A percentile compares a stretch with the other conserved stretches of the same genome.
phyloP scores from a whole-genome alignment of 2,329 filamentous ascomycete genomes.

The Colletotrichum liriopes region DNA sequence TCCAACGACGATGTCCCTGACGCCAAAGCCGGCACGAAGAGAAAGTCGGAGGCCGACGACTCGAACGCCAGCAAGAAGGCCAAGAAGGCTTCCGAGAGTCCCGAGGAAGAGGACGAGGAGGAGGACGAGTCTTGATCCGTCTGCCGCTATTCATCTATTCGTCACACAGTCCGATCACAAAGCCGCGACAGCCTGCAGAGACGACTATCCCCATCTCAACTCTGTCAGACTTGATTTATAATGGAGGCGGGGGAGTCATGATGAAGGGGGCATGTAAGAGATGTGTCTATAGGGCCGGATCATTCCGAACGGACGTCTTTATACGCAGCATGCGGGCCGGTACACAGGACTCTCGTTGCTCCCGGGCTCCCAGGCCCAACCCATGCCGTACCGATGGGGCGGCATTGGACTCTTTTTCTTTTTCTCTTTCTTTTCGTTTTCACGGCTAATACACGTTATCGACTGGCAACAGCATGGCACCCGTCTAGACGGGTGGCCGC shows the following conservation, averaged over 20 bases:
- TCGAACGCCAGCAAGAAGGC: conserved; percentile 70
- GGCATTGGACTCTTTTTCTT: conserved; percentile 29
- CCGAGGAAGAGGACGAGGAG: conserved; percentile 60
- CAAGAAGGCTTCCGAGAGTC: conserved; percentile 63
- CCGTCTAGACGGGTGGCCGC: conserved; percentile 49
- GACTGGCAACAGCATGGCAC: conserved; percentile 58
- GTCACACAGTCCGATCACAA: conserved; percentile 51
- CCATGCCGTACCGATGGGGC: background rate
- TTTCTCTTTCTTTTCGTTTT: conserved; percentile 44
- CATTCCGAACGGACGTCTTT: conserved; percentile 24
- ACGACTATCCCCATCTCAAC: conserved; percentile 31
- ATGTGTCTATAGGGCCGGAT: conserved; percentile 38
- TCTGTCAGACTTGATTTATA: conserved; percentile 38
- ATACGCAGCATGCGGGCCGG: conserved; percentile 38
- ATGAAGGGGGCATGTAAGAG: conserved; percentile 10
- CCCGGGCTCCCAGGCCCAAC: conserved; percentile 34
- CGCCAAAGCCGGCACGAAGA: conserved; percentile 66
- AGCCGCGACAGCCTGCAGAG: conserved; percentile 51
- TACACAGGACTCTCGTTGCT: conserved; percentile 43
- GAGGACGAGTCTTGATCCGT: conserved; percentile 52
- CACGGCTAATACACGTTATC: conserved; percentile 53
- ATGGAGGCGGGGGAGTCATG: conserved; percentile 38
- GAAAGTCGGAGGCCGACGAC: conserved; percentile 70
- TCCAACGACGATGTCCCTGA: conserved; percentile 43
- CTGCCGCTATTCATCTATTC: conserved; percentile 48